phyloP scores from a whole-genome alignment of 495 filamentous ascomycete species.

The Penicillium canariense region DNA sequence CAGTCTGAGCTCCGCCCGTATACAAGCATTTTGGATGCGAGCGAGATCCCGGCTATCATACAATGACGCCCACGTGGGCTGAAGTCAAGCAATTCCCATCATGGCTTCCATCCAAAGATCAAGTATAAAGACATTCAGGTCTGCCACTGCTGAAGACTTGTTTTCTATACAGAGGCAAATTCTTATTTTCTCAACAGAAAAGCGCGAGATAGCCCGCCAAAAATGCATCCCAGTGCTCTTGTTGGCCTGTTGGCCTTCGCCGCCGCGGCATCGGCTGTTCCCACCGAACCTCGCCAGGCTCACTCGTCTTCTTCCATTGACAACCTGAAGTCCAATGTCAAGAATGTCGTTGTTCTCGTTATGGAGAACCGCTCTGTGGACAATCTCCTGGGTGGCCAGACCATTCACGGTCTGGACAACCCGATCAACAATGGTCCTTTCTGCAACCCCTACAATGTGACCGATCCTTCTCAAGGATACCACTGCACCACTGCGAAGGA shows the following conservation, averaged over 20 bases:
- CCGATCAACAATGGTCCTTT: slow-evolving; percentile 45
- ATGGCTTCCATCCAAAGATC: too few species aligned
- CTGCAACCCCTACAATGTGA: slow-evolving; percentile 45
- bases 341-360: slow-evolving; percentile 47
- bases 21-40: too few species aligned
- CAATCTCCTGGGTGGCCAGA: slow-evolving; percentile 45
- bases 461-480: slow-evolving; percentile 32
- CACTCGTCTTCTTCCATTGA: slow-evolving; percentile 25
- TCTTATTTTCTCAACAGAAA: too few species aligned
- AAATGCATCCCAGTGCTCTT: slow-evolving; percentile 36
- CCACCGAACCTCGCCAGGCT: slow-evolving; percentile 14
- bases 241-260: slow-evolving; percentile 38
- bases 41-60: too few species aligned
- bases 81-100: too few species aligned
- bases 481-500: slow-evolving; percentile 41
- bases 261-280: slow-evolving; percentile 29
- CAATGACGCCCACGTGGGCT: too few species aligned
- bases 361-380: slow-evolving; percentile 50
- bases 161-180: too few species aligned
- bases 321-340: slow-evolving; percentile 42
- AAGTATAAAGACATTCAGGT: too few species aligned
- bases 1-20: too few species aligned
- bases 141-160: too few species aligned
- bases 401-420: slow-evolving; percentile 36
- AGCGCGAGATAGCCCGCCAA: too few species aligned